Conservation (phyloP, 345 rosid genomes). For the Zanthoxylum bungeanum region DNA sequence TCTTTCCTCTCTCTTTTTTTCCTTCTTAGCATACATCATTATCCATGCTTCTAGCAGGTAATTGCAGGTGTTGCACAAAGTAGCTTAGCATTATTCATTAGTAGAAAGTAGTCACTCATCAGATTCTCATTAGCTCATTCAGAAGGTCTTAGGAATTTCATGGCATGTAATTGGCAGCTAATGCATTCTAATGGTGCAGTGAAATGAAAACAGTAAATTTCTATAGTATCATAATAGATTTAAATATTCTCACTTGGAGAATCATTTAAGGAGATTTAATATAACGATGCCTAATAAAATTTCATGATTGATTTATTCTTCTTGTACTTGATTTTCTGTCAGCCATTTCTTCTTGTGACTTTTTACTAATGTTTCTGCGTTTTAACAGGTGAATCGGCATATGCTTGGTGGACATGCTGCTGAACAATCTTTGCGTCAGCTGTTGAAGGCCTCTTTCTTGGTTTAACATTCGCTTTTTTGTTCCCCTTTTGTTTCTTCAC, state of each 20-base stretch:
- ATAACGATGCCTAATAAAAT: not conserved
- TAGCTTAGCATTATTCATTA: not conserved
- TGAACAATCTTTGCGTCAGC: not conserved
- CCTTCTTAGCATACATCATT: not conserved
- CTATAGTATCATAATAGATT: not conserved
- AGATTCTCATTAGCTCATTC: not conserved
- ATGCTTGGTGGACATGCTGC: not conserved
- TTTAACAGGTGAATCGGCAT: slow-evolving; percentile 10
- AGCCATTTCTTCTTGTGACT: not conserved
- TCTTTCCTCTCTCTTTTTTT: not conserved
- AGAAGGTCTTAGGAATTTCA: not conserved
- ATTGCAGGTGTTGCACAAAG: not conserved
- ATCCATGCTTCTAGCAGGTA: not conserved
- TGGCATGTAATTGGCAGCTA: not conserved
- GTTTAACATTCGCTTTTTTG: not conserved
- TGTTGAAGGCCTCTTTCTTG: not conserved
- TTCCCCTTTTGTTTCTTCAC: not conserved
- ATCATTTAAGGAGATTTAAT: not conserved
- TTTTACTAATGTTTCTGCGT: not conserved
- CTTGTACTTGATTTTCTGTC: not conserved
- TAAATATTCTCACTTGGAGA: not conserved
- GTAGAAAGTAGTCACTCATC: not conserved
- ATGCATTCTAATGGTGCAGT: not conserved
- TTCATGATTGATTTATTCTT: not conserved
- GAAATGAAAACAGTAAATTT: not conserved